Evolutionary conservation across 352 stramenopile genomes (phyloP), one percentile per base, ranked within the genome.

Genomic region (Pythium catenulatum): DNA sequence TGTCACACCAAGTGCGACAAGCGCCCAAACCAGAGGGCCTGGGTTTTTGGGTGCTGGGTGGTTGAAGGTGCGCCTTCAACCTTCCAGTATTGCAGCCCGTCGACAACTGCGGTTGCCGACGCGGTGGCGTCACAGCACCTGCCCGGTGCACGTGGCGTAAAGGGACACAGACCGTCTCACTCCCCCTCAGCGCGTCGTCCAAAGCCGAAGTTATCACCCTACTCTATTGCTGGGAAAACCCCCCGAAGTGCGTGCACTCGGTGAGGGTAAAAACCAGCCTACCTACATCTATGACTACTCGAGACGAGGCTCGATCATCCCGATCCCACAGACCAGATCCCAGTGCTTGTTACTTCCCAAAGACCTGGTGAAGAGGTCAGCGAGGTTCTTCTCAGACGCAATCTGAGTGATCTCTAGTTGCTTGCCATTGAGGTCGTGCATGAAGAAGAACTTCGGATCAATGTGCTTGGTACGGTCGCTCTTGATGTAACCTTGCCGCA

Each of bases 371-470:
- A 79, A 87, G 34, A 87, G 80, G 39, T 87, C 72, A 13, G 70
- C 70, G 0, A 87, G 34, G 48, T 81, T 86, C 69, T 82, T 82
- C 21, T 87, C 72, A 1, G 80, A 87, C 45, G 59, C 23, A 11
- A 87, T 46, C 37, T 65, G 48, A 45, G 17, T 65, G 54, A 87
- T 39, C 25, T 82, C 70, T 30, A 82, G 80, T 43, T 78, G 46
- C 39, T 82, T 87, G 15, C 80, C 72, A 11, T 82, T 82, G 45
- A 87, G 80, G 30, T 82, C 70, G 34, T 87, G 80, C 80, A 87
- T 87, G 72, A 87, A 82, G 80, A 87, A 87, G 48, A 87, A 87
- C 70, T 87, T 87, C 8, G 80, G 80, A 72, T 87, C 80, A 21
- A 82, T 87, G 59, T 87, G 80, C 59, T 87, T 87, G 34, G 58